Evolutionary conservation across 768 basidiomycete species (phyloP), one percentile per base, ranked within the genome.

Genomic region (Agaricus bisporus): DNA sequence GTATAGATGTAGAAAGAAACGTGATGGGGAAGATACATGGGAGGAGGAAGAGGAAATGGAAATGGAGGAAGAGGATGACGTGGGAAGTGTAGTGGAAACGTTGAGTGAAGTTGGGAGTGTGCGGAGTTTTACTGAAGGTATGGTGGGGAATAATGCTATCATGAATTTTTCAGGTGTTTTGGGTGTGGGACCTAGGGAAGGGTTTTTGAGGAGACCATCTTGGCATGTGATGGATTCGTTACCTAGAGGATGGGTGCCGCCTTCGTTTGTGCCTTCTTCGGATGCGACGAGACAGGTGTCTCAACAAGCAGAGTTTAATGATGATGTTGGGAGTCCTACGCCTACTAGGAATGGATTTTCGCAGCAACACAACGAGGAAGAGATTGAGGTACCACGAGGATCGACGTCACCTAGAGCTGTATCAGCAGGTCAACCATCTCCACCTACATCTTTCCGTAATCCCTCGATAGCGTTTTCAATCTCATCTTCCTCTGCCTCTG

Each of bases 81-180:
- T 83, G 41, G 77, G 74, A n/a, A 87, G 87, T 12, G 81, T n/a
- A 6, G 38, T 39, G 14, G 38, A 39, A 17, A 39, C 15, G 7
- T 39, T 39, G 42, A 43, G 42, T 10, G 42, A 43, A 4, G 42
- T 43, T 43, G 18, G 42, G 20, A 43, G 42, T 39, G 38, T 85
- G 35, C 72, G 73, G 43, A 88, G 86, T 0, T 85, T 75, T 58
- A 80, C 80, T 0, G 85, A 85, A 62, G 80, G 75, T 8, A 67
- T 73, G 45, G 18, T 73, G 45, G 18, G 32, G 38, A 39, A 39
- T 39, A 39, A 17, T n/a, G 38, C 32, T 32, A 32, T 32, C 4
- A 32, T 32, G 32, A 32, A 20, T n/a, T n/a, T 20, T 22, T 22
- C 22, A 4, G 22, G 22, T 22, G 22, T 22, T 22, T 22, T 22